Conservation (phyloP, 495 filamentous ascomycete genomes). For the Hypoxylon intermedium region DNA sequence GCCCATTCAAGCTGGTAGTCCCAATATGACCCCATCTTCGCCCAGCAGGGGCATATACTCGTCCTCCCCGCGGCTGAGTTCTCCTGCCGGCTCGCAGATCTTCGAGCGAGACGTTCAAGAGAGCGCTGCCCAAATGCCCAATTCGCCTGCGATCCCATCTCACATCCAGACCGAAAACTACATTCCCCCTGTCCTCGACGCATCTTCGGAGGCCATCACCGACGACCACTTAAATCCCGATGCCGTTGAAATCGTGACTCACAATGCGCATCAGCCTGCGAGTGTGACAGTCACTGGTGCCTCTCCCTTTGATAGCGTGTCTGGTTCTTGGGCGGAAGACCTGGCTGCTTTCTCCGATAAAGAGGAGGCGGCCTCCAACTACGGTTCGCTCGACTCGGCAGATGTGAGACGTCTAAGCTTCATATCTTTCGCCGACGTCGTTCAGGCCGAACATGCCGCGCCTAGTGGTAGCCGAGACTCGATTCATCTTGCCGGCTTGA, state of each 20-base stretch:
- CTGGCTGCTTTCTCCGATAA: conserved; percentile 57
- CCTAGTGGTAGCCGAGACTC: conserved; percentile 64
- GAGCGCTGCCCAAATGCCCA: conserved; percentile 64
- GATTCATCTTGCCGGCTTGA: conserved; percentile 64
- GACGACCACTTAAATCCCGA: conserved; percentile 77
- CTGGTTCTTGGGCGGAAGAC: conserved; percentile 61
- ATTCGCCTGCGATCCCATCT: conserved; percentile 77
- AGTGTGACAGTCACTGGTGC: conserved; percentile 64
- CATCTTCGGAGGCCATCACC: conserved; percentile 87
- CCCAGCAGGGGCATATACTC: conserved; percentile 60
- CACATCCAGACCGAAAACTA: conserved; percentile 92
- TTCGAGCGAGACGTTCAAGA: conserved; percentile 96
- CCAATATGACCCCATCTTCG: conserved; percentile 56
- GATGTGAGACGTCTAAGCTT: conserved; percentile 87
- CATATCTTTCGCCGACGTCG: conserved; percentile 93
- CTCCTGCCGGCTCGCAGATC: conserved; percentile 79
- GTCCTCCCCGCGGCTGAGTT: conserved; percentile 66
- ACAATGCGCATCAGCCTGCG: conserved; percentile 80
- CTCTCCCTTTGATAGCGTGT: conserved; percentile 45
- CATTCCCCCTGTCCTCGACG: conserved; percentile 88
- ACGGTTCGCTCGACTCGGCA: conserved; percentile 72
- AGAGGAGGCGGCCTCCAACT: conserved; percentile 65
- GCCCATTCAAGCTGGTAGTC: conserved; percentile 52
- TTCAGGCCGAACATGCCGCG: conserved; percentile 79
- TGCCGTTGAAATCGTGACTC: conserved; percentile 86